Evolutionary conservation across 371 early-diverging fungal species (phyloP), one percentile per base, ranked within the genome.

Genomic region (Mucor indicus): DNA sequence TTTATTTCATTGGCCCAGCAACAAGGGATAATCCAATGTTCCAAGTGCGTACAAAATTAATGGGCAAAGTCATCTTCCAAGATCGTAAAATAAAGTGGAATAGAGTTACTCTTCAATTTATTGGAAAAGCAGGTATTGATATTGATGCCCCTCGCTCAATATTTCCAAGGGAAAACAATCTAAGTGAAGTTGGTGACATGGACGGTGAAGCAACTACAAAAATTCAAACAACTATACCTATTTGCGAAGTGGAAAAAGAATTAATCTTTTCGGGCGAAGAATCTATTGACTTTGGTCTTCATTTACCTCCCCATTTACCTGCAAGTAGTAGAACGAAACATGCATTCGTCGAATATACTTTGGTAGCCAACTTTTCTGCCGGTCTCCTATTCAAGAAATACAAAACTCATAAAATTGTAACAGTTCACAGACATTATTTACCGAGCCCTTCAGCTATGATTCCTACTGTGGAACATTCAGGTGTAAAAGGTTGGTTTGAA

Each of bases 161-260:
- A 0, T 38, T 57, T 15, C 53, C 60, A 20, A 41, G 51, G 36
- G 55, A 55, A 1, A 32, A 32, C n/a, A 23, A 20, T 21, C 22
- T 42, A 2, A 23, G 38, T 25, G 52, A 50, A 3, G 29, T 44
- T 9, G 59, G 55, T 8, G 65, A 50, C 23, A 27, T 38, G 8
- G 27, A 16, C 11, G 38, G 35, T 10, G 21, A 29, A 3, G 40
- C 41, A 16, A 53, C 47, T 10, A 65, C 53, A 2, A 44, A 43
- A 20, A 41, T 67, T 24, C 62, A 70, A 11, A 62, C 66, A 12
- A 55, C 53, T 2, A 53, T 70, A 11, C 47, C 57, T 17, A 48
- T 74, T 6, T 74, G 75, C 37, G 59, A 74, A 38, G 60, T 74
- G 4, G 75, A 74, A 24, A 74, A 74, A 44, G 75, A 74, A 27